phyloP scores from a whole-genome alignment of 257 asterid species.

The Ligustrum vulgare region DNA sequence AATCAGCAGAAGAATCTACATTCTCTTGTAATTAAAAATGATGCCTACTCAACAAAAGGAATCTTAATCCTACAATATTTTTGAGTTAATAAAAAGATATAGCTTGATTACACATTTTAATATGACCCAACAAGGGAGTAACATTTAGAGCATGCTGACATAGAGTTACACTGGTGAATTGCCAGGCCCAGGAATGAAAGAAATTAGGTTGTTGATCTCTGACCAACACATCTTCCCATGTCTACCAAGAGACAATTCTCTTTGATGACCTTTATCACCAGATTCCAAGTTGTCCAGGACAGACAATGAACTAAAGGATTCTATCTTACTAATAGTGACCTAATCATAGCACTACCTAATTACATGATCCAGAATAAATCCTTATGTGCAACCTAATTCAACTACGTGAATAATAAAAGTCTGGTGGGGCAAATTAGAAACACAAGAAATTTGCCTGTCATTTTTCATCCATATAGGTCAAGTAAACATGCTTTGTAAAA shows the following conservation, averaged over 20 bases:
- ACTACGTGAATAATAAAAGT: not conserved
- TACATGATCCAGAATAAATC: not conserved
- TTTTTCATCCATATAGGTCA: not conserved
- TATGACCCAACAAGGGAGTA: constrained; percentile 1
- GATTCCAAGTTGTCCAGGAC: not conserved
- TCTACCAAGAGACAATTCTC: not conserved
- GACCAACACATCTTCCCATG: not conserved
- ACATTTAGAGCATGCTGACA: not conserved
- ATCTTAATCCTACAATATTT: not conserved
- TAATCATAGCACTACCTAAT: not conserved
- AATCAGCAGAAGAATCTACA: not conserved
- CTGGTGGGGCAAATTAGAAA: not conserved
- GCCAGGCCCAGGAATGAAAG: not conserved
- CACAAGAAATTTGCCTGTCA: not conserved
- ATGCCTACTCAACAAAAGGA: not conserved
- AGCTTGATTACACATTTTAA: not conserved
- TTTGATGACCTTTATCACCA: not conserved
- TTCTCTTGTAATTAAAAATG: not conserved
- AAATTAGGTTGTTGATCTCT: not conserved
- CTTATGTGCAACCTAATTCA: not conserved
- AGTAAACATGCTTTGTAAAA: not conserved
- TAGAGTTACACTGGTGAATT: not conserved
- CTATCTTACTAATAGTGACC: not conserved
- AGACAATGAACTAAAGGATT: not conserved
- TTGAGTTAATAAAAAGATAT: not conserved